Conservation (phyloP, 228 moss, liverwort and hornwort genomes). For the Sphagnum fallax region DNA sequence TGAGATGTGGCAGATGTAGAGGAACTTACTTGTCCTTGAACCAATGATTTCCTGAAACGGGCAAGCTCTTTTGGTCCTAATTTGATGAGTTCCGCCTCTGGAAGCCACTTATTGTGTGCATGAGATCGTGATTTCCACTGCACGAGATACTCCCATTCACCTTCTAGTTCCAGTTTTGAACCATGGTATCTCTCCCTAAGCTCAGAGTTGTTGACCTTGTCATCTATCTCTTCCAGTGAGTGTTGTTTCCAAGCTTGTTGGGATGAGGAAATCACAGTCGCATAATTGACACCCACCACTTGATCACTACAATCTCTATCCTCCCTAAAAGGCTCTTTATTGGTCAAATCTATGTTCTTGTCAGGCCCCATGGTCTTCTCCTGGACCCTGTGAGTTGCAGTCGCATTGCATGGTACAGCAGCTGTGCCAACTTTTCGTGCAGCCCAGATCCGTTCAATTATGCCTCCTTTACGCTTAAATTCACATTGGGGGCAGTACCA, state of each 20-base stretch:
- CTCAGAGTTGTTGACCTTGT: too few species aligned
- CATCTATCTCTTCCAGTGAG: too few species aligned
- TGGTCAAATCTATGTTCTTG: too few species aligned
- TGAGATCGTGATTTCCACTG: constrained; percentile 82
- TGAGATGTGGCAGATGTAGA: neutral
- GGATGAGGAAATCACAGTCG: too few species aligned
- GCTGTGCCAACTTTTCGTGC: constrained; percentile 18
- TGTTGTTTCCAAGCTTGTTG: too few species aligned
- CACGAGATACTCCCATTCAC: constrained; percentile 56
- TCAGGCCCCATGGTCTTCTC: constrained; percentile 4
- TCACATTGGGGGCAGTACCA: constrained; percentile 53
- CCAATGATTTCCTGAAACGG: constrained; percentile 51
- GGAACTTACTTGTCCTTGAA: constrained; percentile 51
- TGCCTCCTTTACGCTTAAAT: constrained; percentile 18
- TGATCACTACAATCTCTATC: too few species aligned
- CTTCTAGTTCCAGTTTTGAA: neutral
- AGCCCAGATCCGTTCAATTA: constrained; percentile 45
- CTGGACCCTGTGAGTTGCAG: constrained; percentile 6
- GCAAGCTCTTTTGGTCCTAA: constrained; percentile 57
- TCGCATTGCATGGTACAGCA: constrained; percentile 1
- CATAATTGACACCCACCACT: too few species aligned
- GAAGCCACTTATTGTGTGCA: constrained; percentile 73
- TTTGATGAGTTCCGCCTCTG: constrained; percentile 55
- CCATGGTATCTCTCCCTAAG: too few species aligned
- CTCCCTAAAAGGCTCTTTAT: too few species aligned